Conservation (phyloP, 148 eudicot species). For the Camellia japonica region DNA sequence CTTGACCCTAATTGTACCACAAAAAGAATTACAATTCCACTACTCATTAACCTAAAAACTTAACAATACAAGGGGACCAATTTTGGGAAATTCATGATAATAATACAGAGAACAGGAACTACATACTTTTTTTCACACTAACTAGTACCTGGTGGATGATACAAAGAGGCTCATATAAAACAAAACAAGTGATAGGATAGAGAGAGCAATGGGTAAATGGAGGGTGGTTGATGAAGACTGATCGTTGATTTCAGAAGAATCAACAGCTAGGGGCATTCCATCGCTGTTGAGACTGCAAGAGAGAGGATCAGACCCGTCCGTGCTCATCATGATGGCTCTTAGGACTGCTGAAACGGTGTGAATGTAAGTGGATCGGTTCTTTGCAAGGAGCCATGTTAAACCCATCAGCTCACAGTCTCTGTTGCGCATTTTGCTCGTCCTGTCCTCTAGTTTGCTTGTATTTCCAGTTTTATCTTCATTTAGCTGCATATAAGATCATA, state of each 20-base stretch:
- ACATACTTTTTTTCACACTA: not conserved
- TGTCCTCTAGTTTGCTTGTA: conserved; percentile 37
- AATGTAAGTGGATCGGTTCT: conserved; percentile 68
- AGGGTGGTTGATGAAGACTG: conserved; percentile 42
- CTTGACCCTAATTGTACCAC: not conserved
- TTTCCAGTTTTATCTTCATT: conserved; percentile 37
- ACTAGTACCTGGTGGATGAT: conserved; percentile 14
- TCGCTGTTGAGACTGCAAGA: conserved; percentile 70
- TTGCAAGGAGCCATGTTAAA: conserved; percentile 85
- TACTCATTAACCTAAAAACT: not conserved
- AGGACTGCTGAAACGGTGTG: conserved; percentile 72
- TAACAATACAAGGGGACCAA: not conserved
- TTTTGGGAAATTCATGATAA: not conserved
- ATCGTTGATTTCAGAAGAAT: conserved; percentile 59
- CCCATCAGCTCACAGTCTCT: conserved; percentile 91
- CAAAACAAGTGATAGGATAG: conserved; percentile 26
- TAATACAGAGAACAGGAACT: not conserved
- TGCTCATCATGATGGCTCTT: conserved; percentile 65
- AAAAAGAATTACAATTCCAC: not conserved
- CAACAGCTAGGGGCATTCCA: conserved; percentile 89
- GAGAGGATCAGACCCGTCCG: conserved; percentile 41
- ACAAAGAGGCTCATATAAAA: conserved; percentile 25
- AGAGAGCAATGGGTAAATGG: conserved; percentile 8
- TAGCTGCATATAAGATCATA: conserved; percentile 41
- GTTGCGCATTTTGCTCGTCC: conserved; percentile 62